Percentiles rank a stretch among this genome's conserved stretches.
Conservation (phyloP, 2,329 filamentous ascomycete species). For the Chrysosporium queenslandicum region DNA sequence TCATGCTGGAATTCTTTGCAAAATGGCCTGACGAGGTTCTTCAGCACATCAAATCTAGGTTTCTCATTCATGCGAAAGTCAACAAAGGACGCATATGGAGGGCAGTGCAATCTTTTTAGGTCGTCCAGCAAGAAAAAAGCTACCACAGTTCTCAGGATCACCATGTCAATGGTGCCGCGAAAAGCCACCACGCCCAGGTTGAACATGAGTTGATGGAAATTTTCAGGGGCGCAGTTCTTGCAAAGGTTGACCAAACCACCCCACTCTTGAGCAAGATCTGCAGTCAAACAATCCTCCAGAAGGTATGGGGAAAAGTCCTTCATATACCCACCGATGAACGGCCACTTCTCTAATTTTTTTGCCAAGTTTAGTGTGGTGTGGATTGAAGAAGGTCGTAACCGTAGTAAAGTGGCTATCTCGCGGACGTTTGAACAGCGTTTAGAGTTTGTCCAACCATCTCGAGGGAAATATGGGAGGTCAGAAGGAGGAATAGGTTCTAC, state of each 20-base stretch:
- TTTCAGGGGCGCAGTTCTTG: background rate
- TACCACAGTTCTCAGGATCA: background rate
- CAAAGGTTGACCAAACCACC: conserved; percentile 4
- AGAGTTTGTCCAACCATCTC: background rate
- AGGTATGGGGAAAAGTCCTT: background rate
- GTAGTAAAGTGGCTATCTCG: background rate
- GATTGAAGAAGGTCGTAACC: background rate
- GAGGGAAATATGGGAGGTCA: background rate
- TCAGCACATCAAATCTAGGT: background rate
- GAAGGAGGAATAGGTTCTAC: background rate
- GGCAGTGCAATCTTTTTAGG: background rate
- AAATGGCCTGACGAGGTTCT: background rate
- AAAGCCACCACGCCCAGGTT: background rate
- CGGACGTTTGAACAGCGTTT: background rate
- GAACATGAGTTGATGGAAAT: background rate
- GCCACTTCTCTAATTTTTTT: background rate
- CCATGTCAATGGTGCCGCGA: background rate
- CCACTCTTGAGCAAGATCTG: conserved; percentile 3
- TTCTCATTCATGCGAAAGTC: background rate
- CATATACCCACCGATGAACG: background rate
- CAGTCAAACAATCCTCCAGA: background rate
- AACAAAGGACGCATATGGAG: background rate
- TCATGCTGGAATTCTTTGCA: background rate
- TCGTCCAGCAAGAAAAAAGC: conserved; percentile 7
- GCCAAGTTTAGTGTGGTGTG: background rate